phyloP scores from a whole-genome alignment of 1,284 basidiomycete species.

The Malassezia sympodialis region DNA sequence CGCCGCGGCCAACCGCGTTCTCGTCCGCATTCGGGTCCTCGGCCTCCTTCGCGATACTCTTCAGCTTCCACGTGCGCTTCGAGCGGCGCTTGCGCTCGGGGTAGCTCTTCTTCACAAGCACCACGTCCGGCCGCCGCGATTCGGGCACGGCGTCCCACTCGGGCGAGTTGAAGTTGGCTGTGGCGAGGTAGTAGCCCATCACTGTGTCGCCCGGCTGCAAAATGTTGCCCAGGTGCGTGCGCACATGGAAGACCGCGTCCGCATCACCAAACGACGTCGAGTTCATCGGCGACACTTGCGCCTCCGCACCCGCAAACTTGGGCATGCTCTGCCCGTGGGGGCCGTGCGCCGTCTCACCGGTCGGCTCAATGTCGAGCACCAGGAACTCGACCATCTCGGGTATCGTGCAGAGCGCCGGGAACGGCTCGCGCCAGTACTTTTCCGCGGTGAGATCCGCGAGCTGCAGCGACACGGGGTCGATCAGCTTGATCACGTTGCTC shows the following conservation, averaged over 20 bases:
- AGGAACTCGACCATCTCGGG: conserved; percentile 88
- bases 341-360: conserved; percentile 35
- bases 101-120: conserved; percentile 90
- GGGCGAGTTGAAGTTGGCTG: conserved; percentile 85
- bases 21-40: conserved; percentile 52
- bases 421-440: conserved; percentile 84
- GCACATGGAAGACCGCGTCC: conserved; percentile 83
- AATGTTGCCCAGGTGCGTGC: conserved; percentile 88
- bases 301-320: conserved; percentile 59
- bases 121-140: conserved; percentile 73
- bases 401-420: conserved; percentile 69
- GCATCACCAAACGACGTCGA: conserved; percentile 55
- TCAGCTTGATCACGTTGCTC: conserved; percentile 78
- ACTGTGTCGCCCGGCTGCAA: conserved; percentile 90
- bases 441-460: conserved; percentile 66
- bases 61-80: conserved; percentile 74
- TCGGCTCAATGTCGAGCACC: conserved; percentile 78
- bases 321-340: conserved; percentile 25
- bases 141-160: conserved; percentile 62
- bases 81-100: conserved; percentile 87
- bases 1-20: conserved; percentile 58
- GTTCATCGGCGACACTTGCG: conserved; percentile 77
- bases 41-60: conserved; percentile 86
- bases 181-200: conserved; percentile 77
- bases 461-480: conserved; percentile 80